phyloP scores from a whole-genome alignment of 108 stramenopile species.

The Skeletonema potamos region DNA sequence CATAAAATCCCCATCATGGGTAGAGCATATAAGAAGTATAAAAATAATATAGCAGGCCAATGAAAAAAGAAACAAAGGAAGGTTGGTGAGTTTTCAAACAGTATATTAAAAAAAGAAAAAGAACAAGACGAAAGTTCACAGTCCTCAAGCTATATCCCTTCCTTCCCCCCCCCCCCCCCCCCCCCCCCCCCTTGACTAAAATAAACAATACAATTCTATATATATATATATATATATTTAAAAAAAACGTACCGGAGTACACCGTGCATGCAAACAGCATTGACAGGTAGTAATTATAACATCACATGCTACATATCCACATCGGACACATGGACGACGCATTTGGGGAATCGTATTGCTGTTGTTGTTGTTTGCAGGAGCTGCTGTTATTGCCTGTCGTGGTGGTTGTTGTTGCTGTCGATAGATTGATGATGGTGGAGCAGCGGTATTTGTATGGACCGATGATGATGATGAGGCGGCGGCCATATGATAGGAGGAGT shows the following conservation, averaged over 20 bases:
- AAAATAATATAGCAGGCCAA: too few relatives aligned
- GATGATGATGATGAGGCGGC: neutral
- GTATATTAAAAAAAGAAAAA: too few relatives aligned
- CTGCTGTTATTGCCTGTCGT: neutral
- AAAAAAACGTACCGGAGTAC: constrained; percentile 37
- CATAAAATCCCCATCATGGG: too few relatives aligned
- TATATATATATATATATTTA: neutral
- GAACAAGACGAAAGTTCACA: too few relatives aligned
- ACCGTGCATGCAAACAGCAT: constrained; percentile 59
- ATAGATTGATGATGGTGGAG: neutral
- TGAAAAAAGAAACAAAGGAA: too few relatives aligned
- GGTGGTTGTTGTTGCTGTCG: neutral
- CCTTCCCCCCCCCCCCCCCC: constrained; percentile 12
- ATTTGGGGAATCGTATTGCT: neutral
- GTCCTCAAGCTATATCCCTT: neutral
- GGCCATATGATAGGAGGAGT: neutral
- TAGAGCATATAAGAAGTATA: too few relatives aligned
- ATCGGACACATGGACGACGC: constrained; percentile 41
- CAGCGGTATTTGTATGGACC: neutral
- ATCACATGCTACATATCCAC: constrained; percentile 72
- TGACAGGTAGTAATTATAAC: constrained; percentile 55
- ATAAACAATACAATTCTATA: neutral
- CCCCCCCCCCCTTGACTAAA: neutral
- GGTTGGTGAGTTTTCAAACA: too few relatives aligned
- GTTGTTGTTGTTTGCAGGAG: neutral